A percentile compares a stretch with the other conserved stretches of the same genome.
Conservation (phyloP, 1,284 basidiomycete species). For the Anthracocystis walkeri region DNA sequence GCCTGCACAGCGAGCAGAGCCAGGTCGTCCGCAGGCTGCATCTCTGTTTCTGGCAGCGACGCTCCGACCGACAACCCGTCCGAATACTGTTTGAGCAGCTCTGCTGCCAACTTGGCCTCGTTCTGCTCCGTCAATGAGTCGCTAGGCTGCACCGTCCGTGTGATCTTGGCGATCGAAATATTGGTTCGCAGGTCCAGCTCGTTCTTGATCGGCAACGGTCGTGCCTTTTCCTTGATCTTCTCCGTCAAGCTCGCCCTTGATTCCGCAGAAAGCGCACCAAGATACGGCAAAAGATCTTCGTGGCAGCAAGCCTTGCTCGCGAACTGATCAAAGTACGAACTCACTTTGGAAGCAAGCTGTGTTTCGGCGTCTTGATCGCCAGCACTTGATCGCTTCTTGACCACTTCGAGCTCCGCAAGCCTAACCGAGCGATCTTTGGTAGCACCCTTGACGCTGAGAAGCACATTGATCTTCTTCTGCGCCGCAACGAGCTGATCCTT, state of each 20-base stretch:
- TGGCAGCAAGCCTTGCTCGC: conserved; percentile 85
- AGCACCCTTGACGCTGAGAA: conserved; percentile 76
- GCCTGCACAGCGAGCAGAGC: conserved; percentile 79
- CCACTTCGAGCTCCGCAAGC: conserved; percentile 75
- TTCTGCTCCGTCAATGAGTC: conserved; percentile 13
- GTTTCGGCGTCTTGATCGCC: conserved; percentile 14
- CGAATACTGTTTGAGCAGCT: conserved; percentile 71
- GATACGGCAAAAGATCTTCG: conserved; percentile 81
- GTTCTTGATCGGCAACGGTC: conserved; percentile 18
- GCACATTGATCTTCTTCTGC: conserved; percentile 31
- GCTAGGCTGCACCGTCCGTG: conserved; percentile 24
- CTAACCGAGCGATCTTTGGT: conserved; percentile 76
- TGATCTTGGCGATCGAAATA: conserved; percentile 50
- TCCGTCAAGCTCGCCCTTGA: conserved; percentile 60
- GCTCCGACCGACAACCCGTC: conserved; percentile 76
- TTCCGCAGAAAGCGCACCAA: conserved; percentile 72
- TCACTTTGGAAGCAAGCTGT: conserved; percentile 13
- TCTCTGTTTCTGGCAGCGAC: conserved; percentile 78
- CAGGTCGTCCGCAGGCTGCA: conserved; percentile 88
- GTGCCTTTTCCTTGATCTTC: conserved; percentile 1
- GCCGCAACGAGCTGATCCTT: conserved; percentile 26
- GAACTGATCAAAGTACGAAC: conserved; percentile 78
- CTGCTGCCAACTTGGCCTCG: conserved; percentile 16
- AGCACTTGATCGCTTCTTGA: conserved; percentile 5
- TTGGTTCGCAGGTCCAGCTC: conserved; percentile 33